Percentiles rank a stretch among this genome's conserved stretches.
phyloP scores from a whole-genome alignment of 2,329 filamentous ascomycete species.

The Diaporthe vexans region DNA sequence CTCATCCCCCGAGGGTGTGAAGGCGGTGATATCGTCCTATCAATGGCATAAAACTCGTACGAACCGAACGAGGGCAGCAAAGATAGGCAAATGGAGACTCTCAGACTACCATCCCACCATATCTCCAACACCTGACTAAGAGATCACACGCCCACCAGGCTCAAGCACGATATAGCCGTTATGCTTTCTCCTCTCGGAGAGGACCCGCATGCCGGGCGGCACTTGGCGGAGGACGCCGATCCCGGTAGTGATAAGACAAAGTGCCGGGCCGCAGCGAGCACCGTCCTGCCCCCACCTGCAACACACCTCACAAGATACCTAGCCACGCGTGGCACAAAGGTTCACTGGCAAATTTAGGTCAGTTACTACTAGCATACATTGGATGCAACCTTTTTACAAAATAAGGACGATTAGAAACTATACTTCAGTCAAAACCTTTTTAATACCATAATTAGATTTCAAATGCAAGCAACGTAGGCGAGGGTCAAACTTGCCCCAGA shows the following conservation, averaged over 20 bases:
- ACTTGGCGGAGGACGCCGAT: conserved; percentile 16
- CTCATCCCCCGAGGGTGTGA: background rate
- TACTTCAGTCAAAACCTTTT: too few species aligned
- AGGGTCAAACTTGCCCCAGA: too few species aligned
- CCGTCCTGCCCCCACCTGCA: too few species aligned
- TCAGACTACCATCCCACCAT: background rate
- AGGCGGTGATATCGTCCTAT: background rate
- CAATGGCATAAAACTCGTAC: background rate
- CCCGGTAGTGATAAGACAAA: background rate
- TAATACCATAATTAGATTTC: too few species aligned
- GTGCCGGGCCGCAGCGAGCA: background rate
- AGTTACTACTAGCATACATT: too few species aligned
- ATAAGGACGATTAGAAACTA: too few species aligned
- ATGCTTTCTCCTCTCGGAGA: background rate
- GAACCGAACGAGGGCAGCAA: background rate
- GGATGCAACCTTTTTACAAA: too few species aligned
- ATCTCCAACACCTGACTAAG: background rate
- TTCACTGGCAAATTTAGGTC: too few species aligned
- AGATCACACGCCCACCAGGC: background rate
- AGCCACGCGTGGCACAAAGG: too few species aligned
- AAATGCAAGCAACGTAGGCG: too few species aligned
- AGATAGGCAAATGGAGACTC: background rate
- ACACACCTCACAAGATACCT: too few species aligned
- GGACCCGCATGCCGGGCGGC: conserved; percentile 32
- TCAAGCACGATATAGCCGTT: background rate